Percentiles rank a stretch among this genome's conserved stretches.
Evolutionary conservation across 2,329 filamentous ascomycete species (phyloP).

Genomic region (Thelonectria rubi): DNA sequence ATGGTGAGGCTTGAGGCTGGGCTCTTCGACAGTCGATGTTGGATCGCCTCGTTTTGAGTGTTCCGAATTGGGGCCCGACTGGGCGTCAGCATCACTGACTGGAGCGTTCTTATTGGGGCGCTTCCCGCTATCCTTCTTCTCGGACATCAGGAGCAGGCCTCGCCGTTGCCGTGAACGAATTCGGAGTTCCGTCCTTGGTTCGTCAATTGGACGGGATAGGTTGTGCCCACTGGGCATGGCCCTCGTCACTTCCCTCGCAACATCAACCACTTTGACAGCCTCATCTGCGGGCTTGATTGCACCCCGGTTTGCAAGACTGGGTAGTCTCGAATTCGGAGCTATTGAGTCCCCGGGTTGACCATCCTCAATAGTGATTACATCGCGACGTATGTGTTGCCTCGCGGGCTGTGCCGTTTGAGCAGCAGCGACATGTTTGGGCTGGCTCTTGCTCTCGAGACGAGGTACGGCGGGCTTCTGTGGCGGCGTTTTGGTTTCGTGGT

Average conservation of each 20-base stretch:
- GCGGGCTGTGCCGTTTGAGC: not conserved
- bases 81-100: not conserved
- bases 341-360: not conserved
- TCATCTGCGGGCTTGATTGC: not conserved
- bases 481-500: not conserved
- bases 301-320: not conserved
- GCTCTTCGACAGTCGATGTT: constrained; percentile 3
- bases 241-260: not conserved
- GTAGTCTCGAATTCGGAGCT: not conserved
- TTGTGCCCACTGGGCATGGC: not conserved
- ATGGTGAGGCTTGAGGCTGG: not conserved
- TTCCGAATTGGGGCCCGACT: not conserved
- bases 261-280: not conserved
- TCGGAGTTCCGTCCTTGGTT: constrained; percentile 56
- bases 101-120: not conserved
- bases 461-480: not conserved
- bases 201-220: constrained; percentile 13
- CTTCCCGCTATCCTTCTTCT: constrained; percentile 39
- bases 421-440: not conserved
- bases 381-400: not conserved
- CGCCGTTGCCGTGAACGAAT: constrained; percentile 58
- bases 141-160: constrained; percentile 58
- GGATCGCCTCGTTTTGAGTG: not conserved
- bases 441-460: not conserved
- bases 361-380: not conserved